These are phyloP conservation scores for Leccinum arenicola DNA, from an alignment of 768 basidiomycete genomes.

Conservation along the genomic window DNA sequence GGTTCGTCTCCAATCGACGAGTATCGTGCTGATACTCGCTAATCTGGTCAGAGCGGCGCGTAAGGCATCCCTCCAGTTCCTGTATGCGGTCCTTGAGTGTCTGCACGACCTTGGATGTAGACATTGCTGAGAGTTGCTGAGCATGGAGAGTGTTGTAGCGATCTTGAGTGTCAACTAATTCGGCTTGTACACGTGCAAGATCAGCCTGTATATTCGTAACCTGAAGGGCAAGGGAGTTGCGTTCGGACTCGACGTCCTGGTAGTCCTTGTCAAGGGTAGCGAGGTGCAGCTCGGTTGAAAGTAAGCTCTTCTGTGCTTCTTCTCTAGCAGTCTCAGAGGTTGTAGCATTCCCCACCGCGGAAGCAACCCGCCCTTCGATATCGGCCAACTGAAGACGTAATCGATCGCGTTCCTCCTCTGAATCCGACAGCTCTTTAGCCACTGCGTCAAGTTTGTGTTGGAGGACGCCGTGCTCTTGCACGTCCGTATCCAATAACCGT, in stretches of 20 bases:
- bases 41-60: slow-evolving; percentile 69
- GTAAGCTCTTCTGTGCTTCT: slow-evolving; percentile 31
- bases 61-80: slow-evolving; percentile 63
- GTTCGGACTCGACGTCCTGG: slow-evolving; percentile 60
- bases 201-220: slow-evolving; percentile 62
- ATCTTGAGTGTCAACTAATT: slow-evolving; percentile 53
- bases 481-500: slow-evolving; percentile 11
- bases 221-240: slow-evolving; percentile 64
- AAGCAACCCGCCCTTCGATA: slow-evolving; percentile 33
- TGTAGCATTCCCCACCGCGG: slow-evolving; percentile 33
- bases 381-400: slow-evolving; percentile 32
- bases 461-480: slow-evolving; percentile 23
- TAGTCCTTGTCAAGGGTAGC: slow-evolving; percentile 43
- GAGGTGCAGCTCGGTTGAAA: slow-evolving; percentile 40
- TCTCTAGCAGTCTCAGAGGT: slow-evolving; percentile 34
- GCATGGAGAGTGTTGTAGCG: slow-evolving; percentile 62
- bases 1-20: slow-evolving; percentile 70
- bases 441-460: slow-evolving; percentile 34
- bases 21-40: slow-evolving; percentile 80
- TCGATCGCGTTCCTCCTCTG: slow-evolving; percentile 19
- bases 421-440: slow-evolving; percentile 35
- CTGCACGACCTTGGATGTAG: slow-evolving; percentile 50
- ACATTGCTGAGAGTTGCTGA: slow-evolving; percentile 65
- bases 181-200: slow-evolving; percentile 48
- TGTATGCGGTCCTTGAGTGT: slow-evolving; percentile 62